Base-by-base conservation (phyloP, 2,329 filamentous ascomycete species). In the Fusarium staphyleae region DNA sequence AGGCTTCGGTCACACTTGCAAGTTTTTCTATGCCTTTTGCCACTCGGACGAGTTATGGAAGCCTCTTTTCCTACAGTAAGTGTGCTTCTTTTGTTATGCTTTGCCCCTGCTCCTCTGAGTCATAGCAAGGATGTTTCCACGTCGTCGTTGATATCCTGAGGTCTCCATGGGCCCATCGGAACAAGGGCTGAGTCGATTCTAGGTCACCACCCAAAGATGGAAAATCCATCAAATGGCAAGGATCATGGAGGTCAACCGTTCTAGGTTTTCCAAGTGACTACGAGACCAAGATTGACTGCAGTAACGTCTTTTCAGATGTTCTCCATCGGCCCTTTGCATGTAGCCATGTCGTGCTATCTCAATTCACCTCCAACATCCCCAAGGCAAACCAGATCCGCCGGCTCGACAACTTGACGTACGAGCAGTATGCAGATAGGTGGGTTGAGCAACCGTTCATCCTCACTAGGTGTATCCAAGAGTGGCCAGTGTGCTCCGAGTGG, bases 261-360 rank as follows among this genome's bases (percentile, higher is more conserved):
- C 80, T 96, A 32, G 80, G 81, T 29, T 77, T 90, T 12, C 71
- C 78, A 1, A 57, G 68, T 15, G 71, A 74, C 12, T 76, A 80
- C 51, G 78, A 83, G 40, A 80, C 85, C 30, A 78, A 74, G 11
- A 77, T 96, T 29, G 82, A 89, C 63, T 96, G 93, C 74, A 81
- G 81, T 44, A 85, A 87, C 66, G 85, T 98, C 44, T 98, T 90
- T 73, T 97, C 93, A 12, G 93, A 99, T 73, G 87, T 90, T 7
- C 81, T 98, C 18, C 91, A 97, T 73, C 85, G 93, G 9, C 93
- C 93, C 0, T 98, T 96, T 72, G 88, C 90, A 63, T 98, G 93
- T 76, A 89, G 91, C 37, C 85, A 96, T 69, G 86, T 92, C 22
- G 74, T 82, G 2, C 75, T 96, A 33, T 72, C 77, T 6, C 82